Evolutionary conservation across 257 asterid species (phyloP), one percentile per base, ranked within the genome.

Genomic region (Nicotiana tomentosiformis): DNA sequence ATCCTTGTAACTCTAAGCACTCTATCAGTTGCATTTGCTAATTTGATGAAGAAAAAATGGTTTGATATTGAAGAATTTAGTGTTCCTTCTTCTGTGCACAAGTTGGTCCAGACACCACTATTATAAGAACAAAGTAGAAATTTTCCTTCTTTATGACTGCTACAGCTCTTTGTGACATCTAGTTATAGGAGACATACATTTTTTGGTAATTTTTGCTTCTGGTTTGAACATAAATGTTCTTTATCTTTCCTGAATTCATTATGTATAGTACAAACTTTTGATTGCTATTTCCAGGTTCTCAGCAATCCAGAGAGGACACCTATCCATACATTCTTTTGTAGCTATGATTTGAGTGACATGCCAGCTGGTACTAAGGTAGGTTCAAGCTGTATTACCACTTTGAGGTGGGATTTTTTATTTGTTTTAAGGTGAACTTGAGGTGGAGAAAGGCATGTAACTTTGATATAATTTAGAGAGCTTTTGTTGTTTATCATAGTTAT

Each of bases 281-380:
- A 51, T 51, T 74, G 43, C 62, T 23, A 46, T 74, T 77, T 68
- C 32, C 95, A 95, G 98, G 97, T 95, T 66, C 89, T 95, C 66
- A 95, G 98, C 92, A 95, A 95, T 88, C 98, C 98, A 32, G 98
- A 95, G 85, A 88, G 95, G 86, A 93, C 98, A 78, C 98, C 98
- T 3, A 84, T 95, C 70, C 98, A 95, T 82, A 91, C 98, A 57
- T 95, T 95, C 91, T 90, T 95, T 82, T 93, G 97, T 84, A 91
- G 88, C 90, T 95, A 95, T 86, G 97, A 95, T 88, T 87, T 95
- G 90, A 93, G 92, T 82, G 98, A 95, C 88, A 95, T 95, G 98
- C 98, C 98, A 26, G 90, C 93, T 66, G 97, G 98, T 77, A 95
- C 97, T 33, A 95, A 95, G 97, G 98, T 93, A 88, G 29, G 86